Evolutionary conservation across 805 yeast species (phyloP), one percentile per base, ranked within the genome.

Genomic region (Candida sonorensis): DNA sequence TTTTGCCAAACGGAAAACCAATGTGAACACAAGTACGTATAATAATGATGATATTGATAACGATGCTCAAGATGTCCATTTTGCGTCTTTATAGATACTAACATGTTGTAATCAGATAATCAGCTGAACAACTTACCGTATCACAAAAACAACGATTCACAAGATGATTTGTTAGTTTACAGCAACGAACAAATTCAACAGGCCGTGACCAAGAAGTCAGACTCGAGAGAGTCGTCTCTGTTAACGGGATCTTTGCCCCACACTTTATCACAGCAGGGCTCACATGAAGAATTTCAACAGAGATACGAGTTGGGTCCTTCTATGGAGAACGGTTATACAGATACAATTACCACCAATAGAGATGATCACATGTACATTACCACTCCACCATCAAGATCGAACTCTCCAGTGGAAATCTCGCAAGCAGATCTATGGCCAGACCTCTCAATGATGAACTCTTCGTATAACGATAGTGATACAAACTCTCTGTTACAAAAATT

Each of bases 261-360:
- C n/a, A n/a, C n/a, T n/a, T n/a, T n/a, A n/a, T n/a, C n/a, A n/a
- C n/a, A n/a, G n/a, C n/a, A n/a, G n/a, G n/a, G n/a, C n/a, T n/a
- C n/a, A n/a, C n/a, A n/a, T n/a, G n/a, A n/a, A n/a, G n/a, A n/a
- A n/a, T n/a, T n/a, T n/a, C n/a, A n/a, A n/a, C n/a, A n/a, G 14
- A 32, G 35, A 16, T 44, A 35, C 27, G 45, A 42, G 2, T 37
- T 44, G 48, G 51, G 50, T 1, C 51, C 50, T 6, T 34, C 44
- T 4, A 20, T 41, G 18, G 53, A 46, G 25, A 44, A 37, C 17
- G 45, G 45, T 7, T 44, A 36, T 25, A 38, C 31, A 24, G 47
- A 40, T 23, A 34, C 13, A 14, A 23, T 13, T 8, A 12, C 11
- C 19, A 29, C 5, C n/a, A 19, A 3, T 23, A n/a, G n/a, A n/a